Percentiles rank a stretch among this genome's conserved stretches.
Conservation (phyloP, 257 asterid species). For the Solanum virginianum region DNA sequence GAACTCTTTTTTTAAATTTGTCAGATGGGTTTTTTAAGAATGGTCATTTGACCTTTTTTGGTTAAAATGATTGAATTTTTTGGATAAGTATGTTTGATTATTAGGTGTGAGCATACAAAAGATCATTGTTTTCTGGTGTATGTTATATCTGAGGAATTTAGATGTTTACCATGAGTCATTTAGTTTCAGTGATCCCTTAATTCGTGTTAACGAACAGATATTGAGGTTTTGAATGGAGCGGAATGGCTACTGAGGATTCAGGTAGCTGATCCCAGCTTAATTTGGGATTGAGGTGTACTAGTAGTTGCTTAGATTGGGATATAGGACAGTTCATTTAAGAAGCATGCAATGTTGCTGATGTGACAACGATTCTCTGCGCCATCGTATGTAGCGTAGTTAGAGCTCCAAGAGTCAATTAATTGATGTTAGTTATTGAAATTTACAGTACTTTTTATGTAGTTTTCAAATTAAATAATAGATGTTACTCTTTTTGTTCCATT, state of each 20-base stretch:
- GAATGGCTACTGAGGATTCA: neutral
- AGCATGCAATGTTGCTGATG: neutral
- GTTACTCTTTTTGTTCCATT: too few relatives aligned
- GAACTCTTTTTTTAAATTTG: too few relatives aligned
- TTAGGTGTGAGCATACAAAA: neutral
- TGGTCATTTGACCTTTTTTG: neutral
- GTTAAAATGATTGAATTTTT: neutral
- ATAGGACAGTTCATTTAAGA: neutral
- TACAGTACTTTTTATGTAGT: too few relatives aligned
- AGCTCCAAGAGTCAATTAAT: too few relatives aligned
- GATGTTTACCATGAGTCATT: neutral
- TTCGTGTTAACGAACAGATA: neutral
- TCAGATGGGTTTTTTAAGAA: too few relatives aligned
- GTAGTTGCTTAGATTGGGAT: neutral
- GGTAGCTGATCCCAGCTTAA: neutral
- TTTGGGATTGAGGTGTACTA: neutral
- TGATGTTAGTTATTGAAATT: too few relatives aligned
- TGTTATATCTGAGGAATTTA: neutral
- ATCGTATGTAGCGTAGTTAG: too few relatives aligned
- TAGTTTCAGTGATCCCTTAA: neutral
- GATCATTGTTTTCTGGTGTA: neutral
- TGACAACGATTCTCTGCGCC: neutral
- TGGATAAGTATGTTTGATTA: neutral
- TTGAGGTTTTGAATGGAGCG: neutral
- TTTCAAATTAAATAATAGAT: too few relatives aligned